Evolutionary conservation across 2,329 filamentous ascomycete species (phyloP), one percentile per base, ranked within the genome.

Genomic region (Seiridium cupressi): DNA sequence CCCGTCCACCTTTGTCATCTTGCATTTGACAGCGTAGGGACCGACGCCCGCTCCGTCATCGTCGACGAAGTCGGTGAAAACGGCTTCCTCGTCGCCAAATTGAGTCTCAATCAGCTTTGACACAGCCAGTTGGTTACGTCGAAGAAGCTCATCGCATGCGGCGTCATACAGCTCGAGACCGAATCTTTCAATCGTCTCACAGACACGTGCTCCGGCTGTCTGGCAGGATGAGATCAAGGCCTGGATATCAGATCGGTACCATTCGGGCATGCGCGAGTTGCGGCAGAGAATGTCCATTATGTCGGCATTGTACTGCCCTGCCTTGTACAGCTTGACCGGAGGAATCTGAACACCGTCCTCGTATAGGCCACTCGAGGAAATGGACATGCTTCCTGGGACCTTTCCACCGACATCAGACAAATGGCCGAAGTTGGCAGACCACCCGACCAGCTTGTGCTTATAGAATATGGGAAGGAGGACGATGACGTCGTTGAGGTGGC

Each of bases 301-400:
- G 49, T 75, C 74, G 1, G 71, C 61, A 59, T 81, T 82, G 65
- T 79, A 77, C 0, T 72, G 68, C 0, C 79, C 79, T 47, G 73
- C 73, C 5, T 68, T 67, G 60, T 80, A 81, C 1, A 82, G 72
- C 63, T 82, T 82, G 57, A 80, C 73, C 26, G 76, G 74, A 0
- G 80, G 80, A 31, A 82, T 79, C 64, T 82, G 80, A 1, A 82
- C 69, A 3, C 80, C 80, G 53, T 82, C 80, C 53, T 82, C 79
- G 61, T 76, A 82, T 6, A 81, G 74, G 1, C 77, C 80, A 4
- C 70, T 73, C 1, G 78, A 77, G 53, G 79, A 79, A 62, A 81
- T 79, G 7, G 77, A 80, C 78, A 82, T 79, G 32, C 77, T 80
- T 1, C 80, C 80, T 0, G 80, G 79, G 0, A 81, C 79, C 57